Evolutionary conservation across 1,284 basidiomycete genomes (phyloP).

Genomic region (Ustilago bromivora): DNA sequence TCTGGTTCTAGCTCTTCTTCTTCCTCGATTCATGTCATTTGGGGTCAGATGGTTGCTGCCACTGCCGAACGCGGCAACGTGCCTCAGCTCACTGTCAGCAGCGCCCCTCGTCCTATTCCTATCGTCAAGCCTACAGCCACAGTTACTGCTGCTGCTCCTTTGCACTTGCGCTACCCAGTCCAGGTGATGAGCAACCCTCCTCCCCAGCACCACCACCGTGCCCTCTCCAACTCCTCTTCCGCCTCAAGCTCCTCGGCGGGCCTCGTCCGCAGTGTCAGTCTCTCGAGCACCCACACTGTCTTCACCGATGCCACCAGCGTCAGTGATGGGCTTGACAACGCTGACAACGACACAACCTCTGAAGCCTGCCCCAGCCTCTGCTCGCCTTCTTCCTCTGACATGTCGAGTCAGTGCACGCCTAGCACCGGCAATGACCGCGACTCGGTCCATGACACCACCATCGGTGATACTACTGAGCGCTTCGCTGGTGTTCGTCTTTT

Average conservation of each 20-base stretch:
- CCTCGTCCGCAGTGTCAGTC: conserved; percentile 38
- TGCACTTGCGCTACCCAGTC: conserved; percentile 20
- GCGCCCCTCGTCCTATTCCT: conserved; percentile 32
- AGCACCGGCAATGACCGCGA: conserved; percentile 13
- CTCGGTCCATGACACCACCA: conserved; percentile 34
- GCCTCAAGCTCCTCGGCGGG: conserved; percentile 20
- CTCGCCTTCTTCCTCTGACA: conserved; percentile 30
- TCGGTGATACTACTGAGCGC: conserved; percentile 32
- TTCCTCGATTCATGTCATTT: conserved; percentile 39
- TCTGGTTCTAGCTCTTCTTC: conserved; percentile 1
- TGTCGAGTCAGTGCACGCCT: conserved; percentile 30
- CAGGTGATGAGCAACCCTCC: conserved; percentile 16
- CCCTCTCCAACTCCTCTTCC: conserved; percentile 29
- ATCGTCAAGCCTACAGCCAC: conserved; percentile 33
- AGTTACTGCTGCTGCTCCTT: background rate
- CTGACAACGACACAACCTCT: conserved; percentile 17
- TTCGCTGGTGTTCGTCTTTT: conserved; percentile 44
- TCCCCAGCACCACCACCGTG: conserved; percentile 22
- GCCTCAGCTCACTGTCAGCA: conserved; percentile 40
- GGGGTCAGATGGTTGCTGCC: conserved; percentile 41
- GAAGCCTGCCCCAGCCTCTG: conserved; percentile 45
- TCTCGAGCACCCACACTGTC: conserved; percentile 34
- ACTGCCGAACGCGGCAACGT: conserved; percentile 3
- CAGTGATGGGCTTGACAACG: conserved; percentile 10
- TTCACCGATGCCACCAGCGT: conserved; percentile 47